phyloP scores from a whole-genome alignment of 2,329 filamentous ascomycete genomes.

The Penicillium sp. region DNA sequence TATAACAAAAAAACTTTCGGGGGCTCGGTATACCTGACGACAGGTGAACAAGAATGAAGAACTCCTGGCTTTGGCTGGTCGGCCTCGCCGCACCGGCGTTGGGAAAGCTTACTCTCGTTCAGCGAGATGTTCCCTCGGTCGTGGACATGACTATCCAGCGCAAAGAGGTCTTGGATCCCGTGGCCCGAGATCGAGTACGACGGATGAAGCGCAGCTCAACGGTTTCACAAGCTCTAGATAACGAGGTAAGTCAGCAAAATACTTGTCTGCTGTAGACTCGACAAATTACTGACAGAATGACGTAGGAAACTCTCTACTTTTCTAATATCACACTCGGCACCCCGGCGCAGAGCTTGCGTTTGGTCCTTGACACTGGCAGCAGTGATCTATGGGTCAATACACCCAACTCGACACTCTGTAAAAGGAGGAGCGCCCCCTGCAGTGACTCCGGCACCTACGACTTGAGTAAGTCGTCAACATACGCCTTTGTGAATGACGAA shows the following conservation, averaged over 20 bases:
- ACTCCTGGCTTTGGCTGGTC: slow-evolving; percentile 24
- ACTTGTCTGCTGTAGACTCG: background rate
- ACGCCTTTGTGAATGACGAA: slow-evolving; percentile 69
- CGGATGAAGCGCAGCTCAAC: slow-evolving; percentile 47
- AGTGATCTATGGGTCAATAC: slow-evolving; percentile 66
- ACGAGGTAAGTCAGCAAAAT: slow-evolving; percentile 48
- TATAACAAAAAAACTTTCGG: slow-evolving; percentile 6
- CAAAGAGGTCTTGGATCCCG: slow-evolving; percentile 50
- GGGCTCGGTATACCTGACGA: background rate
- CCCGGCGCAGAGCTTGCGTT: slow-evolving; percentile 56
- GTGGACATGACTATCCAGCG: slow-evolving; percentile 57
- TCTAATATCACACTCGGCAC: slow-evolving; percentile 63
- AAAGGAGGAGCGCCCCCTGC: slow-evolving; percentile 47
- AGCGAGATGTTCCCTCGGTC: slow-evolving; percentile 48
- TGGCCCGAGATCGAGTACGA: slow-evolving; percentile 52
- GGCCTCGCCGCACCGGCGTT: slow-evolving; percentile 17
- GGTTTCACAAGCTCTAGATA: slow-evolving; percentile 53
- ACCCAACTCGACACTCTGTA: slow-evolving; percentile 54
- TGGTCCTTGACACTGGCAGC: slow-evolving; percentile 66
- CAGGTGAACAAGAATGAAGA: slow-evolving; percentile 25
- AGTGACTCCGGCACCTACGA: slow-evolving; percentile 55
- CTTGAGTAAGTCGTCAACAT: slow-evolving; percentile 70
- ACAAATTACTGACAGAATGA: background rate
- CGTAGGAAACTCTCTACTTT: slow-evolving; percentile 59
- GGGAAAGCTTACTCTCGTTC: slow-evolving; percentile 36